A percentile compares a stretch with the other conserved stretches of the same genome.
Evolutionary conservation across 1,139 yeast species (phyloP).

Genomic region (Yamadazyma oceani): DNA sequence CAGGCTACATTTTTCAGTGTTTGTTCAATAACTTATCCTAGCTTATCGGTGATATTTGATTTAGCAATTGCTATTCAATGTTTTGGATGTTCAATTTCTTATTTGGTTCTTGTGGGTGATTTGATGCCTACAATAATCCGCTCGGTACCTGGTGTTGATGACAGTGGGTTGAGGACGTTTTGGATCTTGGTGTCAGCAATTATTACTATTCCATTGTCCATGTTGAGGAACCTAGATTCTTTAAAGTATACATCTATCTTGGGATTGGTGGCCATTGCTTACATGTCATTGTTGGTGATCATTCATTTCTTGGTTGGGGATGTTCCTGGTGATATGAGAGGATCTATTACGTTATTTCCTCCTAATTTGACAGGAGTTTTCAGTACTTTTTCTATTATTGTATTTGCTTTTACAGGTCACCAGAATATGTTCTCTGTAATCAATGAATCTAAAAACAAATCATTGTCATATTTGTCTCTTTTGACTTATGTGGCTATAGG

Average conservation of each 20-base stretch:
- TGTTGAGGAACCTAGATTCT: slow-evolving; percentile 45
- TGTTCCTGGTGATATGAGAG: slow-evolving; percentile 48
- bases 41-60: slow-evolving; percentile 79
- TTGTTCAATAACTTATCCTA: slow-evolving; percentile 82
- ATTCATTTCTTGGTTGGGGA: slow-evolving; percentile 37
- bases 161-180: slow-evolving; percentile 26
- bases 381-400: slow-evolving; percentile 54
- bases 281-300: slow-evolving; percentile 39
- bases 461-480: slow-evolving; percentile 47
- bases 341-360: slow-evolving; percentile 59
- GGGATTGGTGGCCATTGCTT: slow-evolving; percentile 42
- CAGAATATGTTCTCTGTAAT: slow-evolving; percentile 52
- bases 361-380: slow-evolving; percentile 60
- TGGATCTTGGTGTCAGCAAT: slow-evolving; percentile 40
- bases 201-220: slow-evolving; percentile 43
- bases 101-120: slow-evolving; percentile 47
- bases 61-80: slow-evolving; percentile 86
- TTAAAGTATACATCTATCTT: slow-evolving; percentile 44
- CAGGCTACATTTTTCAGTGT: slow-evolving; percentile 84
- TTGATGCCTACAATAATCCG: slow-evolving; percentile 43
- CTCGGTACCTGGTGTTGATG: slow-evolving; percentile 22
- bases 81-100: slow-evolving; percentile 49
- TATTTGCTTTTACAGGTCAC: slow-evolving; percentile 51
- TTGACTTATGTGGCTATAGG: slow-evolving; percentile 58
- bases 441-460: slow-evolving; percentile 54